A percentile compares a stretch with the other conserved stretches of the same genome.
Conservation (phyloP, 345 rosid genomes). For the Nasturtium officinale region DNA sequence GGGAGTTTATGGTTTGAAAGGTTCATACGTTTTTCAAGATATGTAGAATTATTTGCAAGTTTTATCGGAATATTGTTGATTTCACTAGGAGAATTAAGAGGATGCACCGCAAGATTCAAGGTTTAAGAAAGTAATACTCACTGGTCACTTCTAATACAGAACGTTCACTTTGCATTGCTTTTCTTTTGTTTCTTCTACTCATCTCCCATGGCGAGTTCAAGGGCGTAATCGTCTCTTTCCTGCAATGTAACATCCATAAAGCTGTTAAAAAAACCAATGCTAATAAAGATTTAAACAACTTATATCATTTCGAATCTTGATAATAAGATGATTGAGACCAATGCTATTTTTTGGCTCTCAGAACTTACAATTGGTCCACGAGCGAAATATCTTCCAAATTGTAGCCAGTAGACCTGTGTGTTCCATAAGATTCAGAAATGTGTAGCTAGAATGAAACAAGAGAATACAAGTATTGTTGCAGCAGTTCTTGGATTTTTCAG, state of each 20-base stretch:
- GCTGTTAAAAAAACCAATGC: background rate
- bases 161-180: background rate
- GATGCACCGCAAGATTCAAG: slow-evolving; percentile 8
- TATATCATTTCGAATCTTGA: background rate
- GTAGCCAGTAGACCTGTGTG: slow-evolving; percentile 93
- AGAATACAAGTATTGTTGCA: background rate
- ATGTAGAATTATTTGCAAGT: slow-evolving; percentile 8
- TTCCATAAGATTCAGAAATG: slow-evolving; percentile 6
- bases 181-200: slow-evolving; percentile 47
- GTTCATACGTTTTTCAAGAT: background rate
- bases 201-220: slow-evolving; percentile 91
- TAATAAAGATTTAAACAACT: background rate
- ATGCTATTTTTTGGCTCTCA: background rate
- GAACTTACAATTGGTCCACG: slow-evolving; percentile 92
- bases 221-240: slow-evolving; percentile 96
- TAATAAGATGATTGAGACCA: background rate
- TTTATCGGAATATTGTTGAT: slow-evolving; percentile 5
- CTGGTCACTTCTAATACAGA: slow-evolving; percentile 27
- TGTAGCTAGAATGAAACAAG: slow-evolving; percentile 4
- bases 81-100: slow-evolving; percentile 23
- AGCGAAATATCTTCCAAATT: slow-evolving; percentile 98
- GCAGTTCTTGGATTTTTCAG: slow-evolving; percentile 6
- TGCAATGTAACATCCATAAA: slow-evolving; percentile 37
- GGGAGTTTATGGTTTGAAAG: slow-evolving; percentile 9
- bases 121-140: slow-evolving; percentile 25